Base-by-base conservation (phyloP, 2,329 filamentous ascomycete species). In the Monascus ruber region DNA sequence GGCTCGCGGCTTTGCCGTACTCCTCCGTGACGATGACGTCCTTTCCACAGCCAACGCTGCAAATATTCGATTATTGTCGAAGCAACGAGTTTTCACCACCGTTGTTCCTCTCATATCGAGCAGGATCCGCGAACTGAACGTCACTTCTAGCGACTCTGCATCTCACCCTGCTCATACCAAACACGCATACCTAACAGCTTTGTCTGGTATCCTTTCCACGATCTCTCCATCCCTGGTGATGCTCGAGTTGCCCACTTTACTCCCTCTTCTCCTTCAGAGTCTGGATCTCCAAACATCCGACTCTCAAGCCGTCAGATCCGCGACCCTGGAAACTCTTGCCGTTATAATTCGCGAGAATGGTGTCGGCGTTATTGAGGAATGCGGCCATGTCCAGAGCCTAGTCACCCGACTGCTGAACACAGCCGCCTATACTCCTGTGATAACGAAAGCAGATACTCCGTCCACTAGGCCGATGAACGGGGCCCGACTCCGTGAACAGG, bases 21-120 rank as follows among this genome's bases (percentile, higher is more conserved):
- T 83, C 3, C 66, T 82, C 4, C 65, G 73, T 25, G 69, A 75
- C 2, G 76, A 81, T 47, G 74, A 79, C 44, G 62, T 82, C 24
- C 60, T 83, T 29, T 76, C 68, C 8, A 70, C 74, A 43, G 60
- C 69, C 31, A 82, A 82, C 48, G 71, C 76, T 44, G 79, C 77
- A 43, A 68, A 70, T 11, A 71, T 82, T 31, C 73, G 77, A 3
- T 66, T 77, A 3, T 64, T 83, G 2, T 72, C 75, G 47, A 79
- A 77, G 51, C 79, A 83, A 50, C 76, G 74, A 44, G 68, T 74
- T 32, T 82, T 83, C 59, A 70, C 69, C 26, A 71, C 76, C 10
- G 64, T 77, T 4, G 65, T 76, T 2, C 77, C 78, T 0, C 57
- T 69, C 26, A 72, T 81, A 36, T 70, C 73, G 4, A 57, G 65